Base-by-base conservation (phyloP, 2,329 filamentous ascomycete species). In the Aschersonia sp. region DNA sequence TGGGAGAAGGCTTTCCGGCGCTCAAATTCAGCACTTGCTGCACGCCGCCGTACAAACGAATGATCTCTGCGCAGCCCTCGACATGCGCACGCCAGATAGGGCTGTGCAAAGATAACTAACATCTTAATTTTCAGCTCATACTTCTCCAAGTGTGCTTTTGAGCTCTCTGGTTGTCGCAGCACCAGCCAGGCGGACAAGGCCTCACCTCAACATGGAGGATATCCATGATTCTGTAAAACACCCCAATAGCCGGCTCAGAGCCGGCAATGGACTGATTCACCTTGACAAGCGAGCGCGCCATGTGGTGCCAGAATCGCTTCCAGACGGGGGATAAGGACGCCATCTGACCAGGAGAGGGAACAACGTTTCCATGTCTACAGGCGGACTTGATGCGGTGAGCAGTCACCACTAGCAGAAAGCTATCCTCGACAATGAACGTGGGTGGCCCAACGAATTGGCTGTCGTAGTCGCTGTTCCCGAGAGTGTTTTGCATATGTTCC, bases 211-310 rank as follows among this genome's bases (percentile, higher is more conserved):
- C 47, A 43, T 46, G 47, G 40, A 46, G 31, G 43, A 49, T 46
- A n/a, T 49, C 44, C 47, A 46, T 46, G 40, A 49, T 49, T 30
- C 47, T 43, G n/a, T 49, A 49, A 32, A 49, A 49, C 12, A 46
- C 44, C 9, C 44, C 47, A 9, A 46, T 49, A 7, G 40, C 44
- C 12, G 44, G 44, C 5, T 49, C 40, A 12, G 44, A 40, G 40
- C 47, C 31, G 9, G 28, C 31, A 38, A 49, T 46, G 30, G 38
- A 40, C n/a, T 44, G 44, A 31, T 49, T 49, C 10, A 46, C 47
- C 12, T 38, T 40, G 7, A 28, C 40, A 20, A 49, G 44, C 35
- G 47, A 49, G 31, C 45, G 44, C 28, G 40, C 28, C 47, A 49
- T 49, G 44, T 49, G 47, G 40, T 43, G 41, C 28, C 46, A 46